These are phyloP conservation scores for Eutreptiella sp. DNA, from an alignment of 208 protist genomes.

Conservation along the genomic window DNA sequence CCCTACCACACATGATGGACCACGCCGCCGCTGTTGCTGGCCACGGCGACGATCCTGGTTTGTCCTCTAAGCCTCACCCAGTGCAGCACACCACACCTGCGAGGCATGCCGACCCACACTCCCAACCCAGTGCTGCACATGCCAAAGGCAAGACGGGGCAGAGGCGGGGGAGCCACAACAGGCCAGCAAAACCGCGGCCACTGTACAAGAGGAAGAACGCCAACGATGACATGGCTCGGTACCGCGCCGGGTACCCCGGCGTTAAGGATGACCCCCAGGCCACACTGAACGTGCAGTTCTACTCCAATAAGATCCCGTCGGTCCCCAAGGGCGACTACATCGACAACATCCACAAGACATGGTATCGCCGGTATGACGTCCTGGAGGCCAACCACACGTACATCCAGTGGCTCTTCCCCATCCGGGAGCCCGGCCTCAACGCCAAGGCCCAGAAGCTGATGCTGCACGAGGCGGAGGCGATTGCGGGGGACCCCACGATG, in stretches of 20 bases:
- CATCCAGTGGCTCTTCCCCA: slow-evolving; percentile 69
- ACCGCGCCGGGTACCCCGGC: slow-evolving; percentile 16
- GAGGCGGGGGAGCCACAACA: too few relatives aligned
- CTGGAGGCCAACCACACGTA: slow-evolving; percentile 61
- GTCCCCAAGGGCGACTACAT: slow-evolving; percentile 38
- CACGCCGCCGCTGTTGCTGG: too few relatives aligned
- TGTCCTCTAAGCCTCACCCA: too few relatives aligned
- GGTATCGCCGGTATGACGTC: slow-evolving; percentile 27
- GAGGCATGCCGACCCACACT: too few relatives aligned
- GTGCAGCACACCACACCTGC: too few relatives aligned
- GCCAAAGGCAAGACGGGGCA: too few relatives aligned
- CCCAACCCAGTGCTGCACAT: too few relatives aligned
- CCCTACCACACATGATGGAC: too few relatives aligned
- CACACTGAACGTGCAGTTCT: slow-evolving; percentile 35
- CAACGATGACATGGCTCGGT: too few relatives aligned
- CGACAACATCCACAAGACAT: slow-evolving; percentile 44
- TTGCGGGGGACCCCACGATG: slow-evolving; percentile 43
- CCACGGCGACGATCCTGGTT: too few relatives aligned
- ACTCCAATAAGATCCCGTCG: slow-evolving; percentile 26
- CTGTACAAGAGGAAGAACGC: too few relatives aligned
- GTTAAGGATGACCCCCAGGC: slow-evolving; percentile 1
- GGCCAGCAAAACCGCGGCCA: too few relatives aligned
- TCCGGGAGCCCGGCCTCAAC: slow-evolving; percentile 60
- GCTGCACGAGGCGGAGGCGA: slow-evolving; percentile 37
- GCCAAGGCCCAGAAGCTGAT: slow-evolving; percentile 51